Base-by-base conservation (phyloP, 2,329 filamentous ascomycete genomes). In the Raffaelea ambrosiae region DNA sequence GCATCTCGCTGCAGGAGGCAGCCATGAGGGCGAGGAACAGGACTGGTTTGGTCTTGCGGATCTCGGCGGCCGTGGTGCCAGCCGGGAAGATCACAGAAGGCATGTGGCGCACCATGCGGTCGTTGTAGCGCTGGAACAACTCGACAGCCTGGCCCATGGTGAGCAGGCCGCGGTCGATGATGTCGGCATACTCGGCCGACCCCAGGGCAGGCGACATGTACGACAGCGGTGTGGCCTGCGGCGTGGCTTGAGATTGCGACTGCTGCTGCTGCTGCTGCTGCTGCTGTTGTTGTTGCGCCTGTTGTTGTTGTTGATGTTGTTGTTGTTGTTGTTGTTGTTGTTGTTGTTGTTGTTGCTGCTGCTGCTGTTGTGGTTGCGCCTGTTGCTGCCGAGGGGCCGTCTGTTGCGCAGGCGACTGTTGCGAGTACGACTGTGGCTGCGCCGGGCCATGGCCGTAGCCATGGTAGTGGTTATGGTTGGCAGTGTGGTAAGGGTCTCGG, bases 21-120 rank as follows among this genome's bases (percentile, higher is more conserved):
- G 83, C 77, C 64, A 89, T 77, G 56, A 88, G 70, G 26, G 84
- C 73, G n/a, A 86, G 70, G 57, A 88, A 88, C 9, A 89, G 68
- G 2, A 77, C 71, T 1, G 85, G 85, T 58, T 77, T 82, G 2
- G 70, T 65, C 53, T 68, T 67, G 43, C 81, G 74, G 46, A 85
- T 62, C 48, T 81, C 74, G 11, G 69, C 66, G 5, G 71, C 74
- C 3, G 76, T 76, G 40, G 70, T 74, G 39, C 66, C 68, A 1
- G 70, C 59, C 1, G 77, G 70, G 49, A 86, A 80, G 22, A 83
- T 68, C 18, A 86, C 77, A 2, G 74, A 74, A 0, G 82, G 82
- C 46, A 84, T 70, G 53, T 84, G 81, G 2, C 67, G 68, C 18
- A 72, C 68, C 74, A 85, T 83, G 42, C 73, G 67, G 14, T 73